These are phyloP conservation scores for Rhazya stricta DNA, from an alignment of 257 asterid genomes.

Conservation along the genomic window DNA sequence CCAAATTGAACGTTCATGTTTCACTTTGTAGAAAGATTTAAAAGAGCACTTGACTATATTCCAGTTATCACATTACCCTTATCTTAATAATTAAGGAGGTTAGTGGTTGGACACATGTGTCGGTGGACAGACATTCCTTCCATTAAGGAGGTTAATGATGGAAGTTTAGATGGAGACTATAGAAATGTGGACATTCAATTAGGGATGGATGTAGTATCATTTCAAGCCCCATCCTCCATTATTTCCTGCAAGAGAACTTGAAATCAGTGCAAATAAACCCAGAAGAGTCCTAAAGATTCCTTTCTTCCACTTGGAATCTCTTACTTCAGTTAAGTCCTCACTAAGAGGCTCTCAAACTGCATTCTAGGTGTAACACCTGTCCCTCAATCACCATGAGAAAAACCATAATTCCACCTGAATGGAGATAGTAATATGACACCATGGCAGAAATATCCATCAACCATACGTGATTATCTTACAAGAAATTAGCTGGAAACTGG, in stretches of 20 bases:
- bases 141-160: background rate
- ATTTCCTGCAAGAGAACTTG: background rate
- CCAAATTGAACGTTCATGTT: background rate
- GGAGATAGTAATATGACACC: background rate
- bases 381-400: background rate
- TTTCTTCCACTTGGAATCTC: background rate
- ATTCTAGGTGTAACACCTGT: background rate
- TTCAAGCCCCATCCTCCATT: background rate
- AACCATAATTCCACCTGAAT: background rate
- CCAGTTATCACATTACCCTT: background rate
- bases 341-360: background rate
- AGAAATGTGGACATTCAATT: background rate
- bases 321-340: no score
- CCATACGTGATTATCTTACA: background rate
- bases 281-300: background rate
- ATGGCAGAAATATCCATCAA: background rate
- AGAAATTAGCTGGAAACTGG: background rate
- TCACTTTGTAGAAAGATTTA: background rate
- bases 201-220: background rate
- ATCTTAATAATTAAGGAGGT: background rate
- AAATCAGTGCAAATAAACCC: background rate
- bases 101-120: background rate
- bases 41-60: background rate
- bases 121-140: background rate
- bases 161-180: background rate